Evolutionary conservation across 371 early-diverging fungal species (phyloP).

Genomic region (Rhizopus delemar): DNA sequence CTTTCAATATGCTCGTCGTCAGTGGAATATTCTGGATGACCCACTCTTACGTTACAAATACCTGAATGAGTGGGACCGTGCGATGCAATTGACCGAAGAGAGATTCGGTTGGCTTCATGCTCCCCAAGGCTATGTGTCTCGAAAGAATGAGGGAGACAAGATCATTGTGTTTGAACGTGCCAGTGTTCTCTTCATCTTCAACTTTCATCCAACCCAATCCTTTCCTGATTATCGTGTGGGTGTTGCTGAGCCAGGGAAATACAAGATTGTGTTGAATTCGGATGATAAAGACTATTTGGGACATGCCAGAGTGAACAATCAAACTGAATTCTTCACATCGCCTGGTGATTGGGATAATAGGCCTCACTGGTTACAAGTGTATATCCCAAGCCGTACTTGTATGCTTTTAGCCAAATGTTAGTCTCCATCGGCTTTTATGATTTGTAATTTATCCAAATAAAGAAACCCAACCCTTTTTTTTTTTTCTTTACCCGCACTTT

Average conservation of each 20-base stretch:
- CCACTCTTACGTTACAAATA: slow-evolving; percentile 83
- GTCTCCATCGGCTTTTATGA: not conserved
- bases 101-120: slow-evolving; percentile 68
- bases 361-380: slow-evolving; percentile 66
- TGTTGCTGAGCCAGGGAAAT: slow-evolving; percentile 63
- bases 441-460: not conserved
- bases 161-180: slow-evolving; percentile 90
- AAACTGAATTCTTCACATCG: slow-evolving; percentile 60
- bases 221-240: slow-evolving; percentile 87
- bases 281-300: slow-evolving; percentile 78
- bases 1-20: slow-evolving; percentile 91
- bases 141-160: slow-evolving; percentile 90
- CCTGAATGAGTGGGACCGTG: slow-evolving; percentile 83
- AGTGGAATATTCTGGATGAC: slow-evolving; percentile 91
- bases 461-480: not conserved
- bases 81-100: slow-evolving; percentile 76
- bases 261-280: slow-evolving; percentile 71
- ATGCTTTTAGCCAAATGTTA: slow-evolving; percentile 10
- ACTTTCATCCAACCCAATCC: slow-evolving; percentile 85
- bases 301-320: slow-evolving; percentile 70
- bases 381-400: slow-evolving; percentile 18
- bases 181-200: slow-evolving; percentile 84
- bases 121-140: slow-evolving; percentile 75
- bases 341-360: slow-evolving; percentile 70
- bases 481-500: not conserved